Percentiles rank a stretch among this genome's conserved stretches.
Conservation (phyloP, 208 protist species). For the Leishmania arabica region DNA sequence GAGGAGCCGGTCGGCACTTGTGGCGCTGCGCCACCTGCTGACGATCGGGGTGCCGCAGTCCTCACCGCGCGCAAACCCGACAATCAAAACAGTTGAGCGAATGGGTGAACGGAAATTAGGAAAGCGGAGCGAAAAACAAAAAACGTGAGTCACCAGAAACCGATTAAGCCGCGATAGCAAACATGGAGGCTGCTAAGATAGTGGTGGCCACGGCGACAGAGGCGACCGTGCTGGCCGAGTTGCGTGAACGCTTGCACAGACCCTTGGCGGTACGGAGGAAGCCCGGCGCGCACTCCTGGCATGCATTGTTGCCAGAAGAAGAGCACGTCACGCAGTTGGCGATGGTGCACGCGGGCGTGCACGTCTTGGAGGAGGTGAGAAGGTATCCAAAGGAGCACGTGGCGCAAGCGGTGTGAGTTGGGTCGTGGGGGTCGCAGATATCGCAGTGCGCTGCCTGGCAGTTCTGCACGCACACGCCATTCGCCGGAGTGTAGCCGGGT, state of each 20-base stretch:
- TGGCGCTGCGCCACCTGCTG: too few relatives aligned
- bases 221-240: background rate
- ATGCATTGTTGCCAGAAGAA: background rate
- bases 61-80: background rate
- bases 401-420: background rate
- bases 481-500: background rate
- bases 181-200: background rate
- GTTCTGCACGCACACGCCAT: background rate
- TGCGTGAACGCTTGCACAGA: background rate
- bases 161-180: background rate
- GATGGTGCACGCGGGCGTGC: background rate
- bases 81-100: background rate
- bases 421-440: conserved; percentile 1
- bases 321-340: conserved; percentile 6
- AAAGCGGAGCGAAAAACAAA: background rate
- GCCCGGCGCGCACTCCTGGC: background rate
- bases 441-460: conserved; percentile 1
- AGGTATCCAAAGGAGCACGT: background rate
- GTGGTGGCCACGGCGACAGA: background rate
- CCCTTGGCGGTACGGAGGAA: conserved; percentile 1
- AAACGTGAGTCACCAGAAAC: background rate
- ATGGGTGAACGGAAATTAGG: background rate
- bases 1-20: background rate
- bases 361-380: background rate
- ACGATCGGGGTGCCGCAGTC: too few relatives aligned